Conservation (phyloP, 2,329 filamentous ascomycete species). For the Penicillium sp. region DNA sequence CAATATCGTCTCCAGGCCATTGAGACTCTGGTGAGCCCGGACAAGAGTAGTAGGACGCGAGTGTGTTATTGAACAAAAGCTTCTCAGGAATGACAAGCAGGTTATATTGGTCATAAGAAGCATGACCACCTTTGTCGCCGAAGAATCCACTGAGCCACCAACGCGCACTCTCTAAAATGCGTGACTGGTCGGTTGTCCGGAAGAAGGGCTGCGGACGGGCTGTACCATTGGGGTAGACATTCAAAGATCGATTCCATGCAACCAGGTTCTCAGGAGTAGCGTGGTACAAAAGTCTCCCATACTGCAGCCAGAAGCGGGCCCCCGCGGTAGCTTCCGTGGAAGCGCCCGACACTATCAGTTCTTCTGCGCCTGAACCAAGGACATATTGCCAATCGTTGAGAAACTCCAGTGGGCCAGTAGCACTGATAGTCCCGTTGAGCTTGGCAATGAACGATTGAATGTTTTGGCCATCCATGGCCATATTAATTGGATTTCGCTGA, state of each 20-base stretch:
- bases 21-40: too few relatives aligned
- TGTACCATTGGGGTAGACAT: constrained; percentile 47
- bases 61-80: constrained; percentile 51
- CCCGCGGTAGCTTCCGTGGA: constrained; percentile 52
- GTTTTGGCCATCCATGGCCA: constrained; percentile 51
- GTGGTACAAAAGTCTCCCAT: constrained; percentile 56
- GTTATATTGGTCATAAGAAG: constrained; percentile 34
- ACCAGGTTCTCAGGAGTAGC: constrained; percentile 47
- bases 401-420: constrained; percentile 53
- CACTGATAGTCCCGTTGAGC: constrained; percentile 36
- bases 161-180: constrained; percentile 53
- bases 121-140: constrained; percentile 26
- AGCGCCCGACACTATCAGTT: constrained; percentile 53
- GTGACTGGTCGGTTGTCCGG: constrained; percentile 55
- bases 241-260: constrained; percentile 47
- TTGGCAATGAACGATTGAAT: constrained; percentile 52
- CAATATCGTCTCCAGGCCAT: too few relatives aligned
- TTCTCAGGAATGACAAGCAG: constrained; percentile 54
- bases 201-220: constrained; percentile 51
- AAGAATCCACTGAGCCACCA: constrained; percentile 44
- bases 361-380: constrained; percentile 38
- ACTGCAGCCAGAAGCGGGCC: constrained; percentile 55
- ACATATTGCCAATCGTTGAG: constrained; percentile 55
- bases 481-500: constrained; percentile 52
- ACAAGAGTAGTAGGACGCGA: too few relatives aligned